A percentile compares a stretch with the other conserved stretches of the same genome.
Evolutionary conservation across 768 basidiomycete genomes (phyloP).

Genomic region (Pisolithus albus): DNA sequence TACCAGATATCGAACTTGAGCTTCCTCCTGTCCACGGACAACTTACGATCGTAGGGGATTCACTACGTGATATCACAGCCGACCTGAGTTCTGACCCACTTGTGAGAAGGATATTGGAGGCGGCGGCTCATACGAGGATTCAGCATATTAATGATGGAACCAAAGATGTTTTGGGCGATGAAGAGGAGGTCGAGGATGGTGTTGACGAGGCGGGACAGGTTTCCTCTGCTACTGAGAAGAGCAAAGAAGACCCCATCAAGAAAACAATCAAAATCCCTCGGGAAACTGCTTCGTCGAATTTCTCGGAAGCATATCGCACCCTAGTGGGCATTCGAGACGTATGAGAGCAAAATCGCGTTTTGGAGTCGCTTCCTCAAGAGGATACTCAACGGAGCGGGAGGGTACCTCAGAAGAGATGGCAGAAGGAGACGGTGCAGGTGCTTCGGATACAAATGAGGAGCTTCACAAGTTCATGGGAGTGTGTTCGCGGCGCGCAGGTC

Average conservation of each 20-base stretch:
- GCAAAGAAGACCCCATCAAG: conserved; percentile 49
- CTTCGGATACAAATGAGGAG: conserved; percentile 57
- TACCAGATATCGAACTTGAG: conserved; percentile 85
- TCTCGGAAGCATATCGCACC: conserved; percentile 76
- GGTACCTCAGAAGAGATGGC: not conserved
- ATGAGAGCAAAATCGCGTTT: conserved; percentile 72
- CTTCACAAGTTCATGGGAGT: conserved; percentile 80
- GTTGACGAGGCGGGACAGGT: conserved; percentile 19
- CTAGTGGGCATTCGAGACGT: conserved; percentile 86
- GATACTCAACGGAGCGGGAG: conserved; percentile 16
- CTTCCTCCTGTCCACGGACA: conserved; percentile 59
- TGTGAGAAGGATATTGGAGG: conserved; percentile 72
- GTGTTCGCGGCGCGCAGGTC: conserved; percentile 84
- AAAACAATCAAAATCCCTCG: too few species aligned
- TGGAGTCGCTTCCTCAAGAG: conserved; percentile 63
- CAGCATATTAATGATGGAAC: conserved; percentile 65
- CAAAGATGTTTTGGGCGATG: conserved; percentile 53
- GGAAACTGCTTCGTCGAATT: conserved; percentile 98
- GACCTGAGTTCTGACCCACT: conserved; percentile 83
- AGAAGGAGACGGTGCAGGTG: conserved; percentile 5
- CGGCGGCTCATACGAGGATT: conserved; percentile 64
- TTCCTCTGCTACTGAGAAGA: conserved; percentile 25
- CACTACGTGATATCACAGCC: conserved; percentile 71
- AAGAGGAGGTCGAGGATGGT: conserved; percentile 43
- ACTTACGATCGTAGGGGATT: conserved; percentile 93